Evolutionary conservation across 768 basidiomycete species (phyloP), one percentile per base, ranked within the genome.

Genomic region (Russula sp.): DNA sequence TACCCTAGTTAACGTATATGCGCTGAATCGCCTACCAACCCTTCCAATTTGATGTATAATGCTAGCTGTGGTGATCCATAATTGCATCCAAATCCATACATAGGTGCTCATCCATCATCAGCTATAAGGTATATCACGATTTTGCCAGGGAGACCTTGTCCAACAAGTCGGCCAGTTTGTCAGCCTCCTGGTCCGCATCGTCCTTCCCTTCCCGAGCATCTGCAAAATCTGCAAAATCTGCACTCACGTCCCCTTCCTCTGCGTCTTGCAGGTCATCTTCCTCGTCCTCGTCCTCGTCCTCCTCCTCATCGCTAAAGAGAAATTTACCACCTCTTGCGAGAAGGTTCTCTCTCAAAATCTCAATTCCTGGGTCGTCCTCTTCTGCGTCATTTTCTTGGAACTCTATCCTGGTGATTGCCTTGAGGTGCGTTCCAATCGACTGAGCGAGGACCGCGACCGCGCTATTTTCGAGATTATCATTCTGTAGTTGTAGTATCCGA

Each of bases 381-480:
- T 92, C 89, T 63, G 84, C 80, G 14, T 95, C 94, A 70, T 95
- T 98, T 77, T 91, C 93, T 72, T 96, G 94, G 64, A 98, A 71
- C 73, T 98, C 96, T 58, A 98, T 75, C 59, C 74, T 78, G 76
- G 77, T 85, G 50, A 99, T 75, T 44, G 75, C 75, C 28, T 78
- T 74, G 52, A 94, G 73, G 48, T 86, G 83, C 28, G 79, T 77
- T 24, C 79, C 78, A 61, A 98, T 84, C 1, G 84, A 86, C 24
- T 81, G 73, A 1, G 89, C 85, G 30, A 98, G 79, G 5, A 91
- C 72, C 32, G 80, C 76, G 63, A 92, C 87, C 11, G 91, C 81
- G 51, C 81, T 74, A 5, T 80, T 75, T 67, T 94, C 89, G 51
- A 98, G 80, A 70, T 98, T 94, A 73, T 95, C 94, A 73, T 95